These are phyloP conservation scores for Aspergillus uvarum DNA, from an alignment of 2,329 filamentous ascomycete species.

Conservation along the genomic window DNA sequence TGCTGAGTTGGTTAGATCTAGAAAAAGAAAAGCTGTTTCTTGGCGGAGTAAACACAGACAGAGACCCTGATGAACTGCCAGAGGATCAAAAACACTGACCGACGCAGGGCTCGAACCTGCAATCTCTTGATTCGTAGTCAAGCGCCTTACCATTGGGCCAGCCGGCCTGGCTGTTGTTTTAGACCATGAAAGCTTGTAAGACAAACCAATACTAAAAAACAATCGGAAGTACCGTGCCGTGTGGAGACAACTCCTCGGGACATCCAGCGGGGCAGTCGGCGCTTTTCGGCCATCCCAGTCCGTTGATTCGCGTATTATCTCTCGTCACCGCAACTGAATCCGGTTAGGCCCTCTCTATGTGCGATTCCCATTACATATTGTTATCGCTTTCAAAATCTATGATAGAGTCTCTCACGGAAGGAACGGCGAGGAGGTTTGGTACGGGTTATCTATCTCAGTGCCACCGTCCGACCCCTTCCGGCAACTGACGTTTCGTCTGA, in stretches of 20 bases:
- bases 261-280: constrained; percentile 11
- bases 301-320: neutral
- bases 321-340: neutral
- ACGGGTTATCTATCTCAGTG: constrained; percentile 1
- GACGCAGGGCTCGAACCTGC: constrained; percentile 47
- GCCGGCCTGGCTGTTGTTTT: constrained; percentile 24
- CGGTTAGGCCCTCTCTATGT: neutral
- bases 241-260: constrained; percentile 6
- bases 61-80: neutral
- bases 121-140: constrained; percentile 47
- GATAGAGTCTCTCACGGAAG: neutral
- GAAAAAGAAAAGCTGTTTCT: neutral
- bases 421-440: neutral
- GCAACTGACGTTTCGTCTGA: constrained; percentile 5
- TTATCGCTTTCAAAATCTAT: neutral
- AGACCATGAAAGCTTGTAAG: accelerated
- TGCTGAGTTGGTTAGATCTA: neutral
- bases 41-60: neutral
- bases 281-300: neutral
- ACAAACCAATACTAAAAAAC: too few relatives aligned
- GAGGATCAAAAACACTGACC: constrained; percentile 29
- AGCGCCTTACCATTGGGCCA: constrained; percentile 27
- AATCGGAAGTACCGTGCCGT: constrained; percentile 28
- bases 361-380: neutral
- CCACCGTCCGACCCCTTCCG: constrained; percentile 4